phyloP scores from a whole-genome alignment of 768 basidiomycete species.

The Rhodotorula sphaerocarpa region DNA sequence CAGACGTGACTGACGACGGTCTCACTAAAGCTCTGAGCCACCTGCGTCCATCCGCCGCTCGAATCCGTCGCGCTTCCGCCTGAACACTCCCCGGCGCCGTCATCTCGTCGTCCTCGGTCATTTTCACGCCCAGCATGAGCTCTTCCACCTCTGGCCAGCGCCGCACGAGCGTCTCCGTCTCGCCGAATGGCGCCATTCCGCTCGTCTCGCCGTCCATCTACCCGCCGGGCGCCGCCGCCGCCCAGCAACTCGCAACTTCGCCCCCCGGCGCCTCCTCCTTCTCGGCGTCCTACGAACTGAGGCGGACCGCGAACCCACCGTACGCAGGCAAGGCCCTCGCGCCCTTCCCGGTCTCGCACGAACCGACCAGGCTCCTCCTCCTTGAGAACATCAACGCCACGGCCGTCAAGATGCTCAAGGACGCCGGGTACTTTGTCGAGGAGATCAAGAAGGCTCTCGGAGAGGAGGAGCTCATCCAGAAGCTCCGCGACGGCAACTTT shows the following conservation, averaged over 20 bases:
- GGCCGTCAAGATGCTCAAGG: conserved; percentile 68
- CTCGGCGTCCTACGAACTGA: conserved; percentile 1
- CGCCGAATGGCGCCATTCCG: neutral
- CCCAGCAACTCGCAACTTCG: conserved; percentile 8
- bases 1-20: no score
- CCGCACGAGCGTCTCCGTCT: conserved; percentile 3
- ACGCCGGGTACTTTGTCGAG: conserved; percentile 85
- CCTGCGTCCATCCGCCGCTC: no score
- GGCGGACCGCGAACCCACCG: conserved; percentile 2
- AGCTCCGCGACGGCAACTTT: conserved; percentile 63
- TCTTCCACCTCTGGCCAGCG: neutral
- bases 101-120: no score
- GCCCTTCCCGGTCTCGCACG: conserved; percentile 26
- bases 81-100: no score
- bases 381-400: conserved; percentile 65
- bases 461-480: conserved; percentile 83
- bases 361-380: conserved; percentile 59
- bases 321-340: conserved; percentile 27
- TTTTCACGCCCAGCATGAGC: neutral
- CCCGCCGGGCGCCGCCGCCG: neutral
- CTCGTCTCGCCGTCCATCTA: neutral
- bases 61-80: no score
- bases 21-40: no score
- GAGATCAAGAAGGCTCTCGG: conserved; percentile 72
- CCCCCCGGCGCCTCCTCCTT: conserved; percentile 10